These are phyloP conservation scores for Phytophthora boehmeriae DNA, from an alignment of 352 stramenopile species.

Conservation along the genomic window DNA sequence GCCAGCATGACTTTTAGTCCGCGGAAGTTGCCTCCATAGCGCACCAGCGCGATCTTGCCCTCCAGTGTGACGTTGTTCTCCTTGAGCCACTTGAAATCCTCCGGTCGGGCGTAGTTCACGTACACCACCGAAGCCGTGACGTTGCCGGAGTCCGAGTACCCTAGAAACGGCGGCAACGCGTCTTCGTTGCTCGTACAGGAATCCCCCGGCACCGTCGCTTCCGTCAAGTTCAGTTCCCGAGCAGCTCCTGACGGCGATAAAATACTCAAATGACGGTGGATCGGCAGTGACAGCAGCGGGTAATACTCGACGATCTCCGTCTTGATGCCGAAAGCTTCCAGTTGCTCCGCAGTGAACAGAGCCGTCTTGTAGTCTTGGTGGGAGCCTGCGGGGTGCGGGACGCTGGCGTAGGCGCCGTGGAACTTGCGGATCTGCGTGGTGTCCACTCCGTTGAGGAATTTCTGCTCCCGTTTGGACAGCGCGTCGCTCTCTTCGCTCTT, in stretches of 20 bases:
- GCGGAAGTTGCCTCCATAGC: constrained; percentile 62
- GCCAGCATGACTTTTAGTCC: constrained; percentile 72
- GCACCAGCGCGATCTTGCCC: constrained; percentile 65
- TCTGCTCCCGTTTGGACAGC: constrained; percentile 28
- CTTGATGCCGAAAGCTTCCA: constrained; percentile 56
- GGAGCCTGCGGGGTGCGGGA: constrained; percentile 42
- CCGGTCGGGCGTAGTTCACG: constrained; percentile 76
- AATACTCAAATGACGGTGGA: constrained; percentile 41
- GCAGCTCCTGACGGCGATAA: constrained; percentile 33
- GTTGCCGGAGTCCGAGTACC: constrained; percentile 71
- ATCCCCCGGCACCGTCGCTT: constrained; percentile 62
- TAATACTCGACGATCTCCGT: constrained; percentile 68
- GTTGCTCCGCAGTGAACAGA: constrained; percentile 54
- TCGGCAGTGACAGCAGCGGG: constrained; percentile 65
- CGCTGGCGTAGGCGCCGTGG: constrained; percentile 31
- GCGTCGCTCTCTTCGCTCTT: constrained; percentile 21
- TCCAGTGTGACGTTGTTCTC: constrained; percentile 48
- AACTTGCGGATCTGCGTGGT: constrained; percentile 32
- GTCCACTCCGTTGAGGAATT: constrained; percentile 31
- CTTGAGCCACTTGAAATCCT: constrained; percentile 46
- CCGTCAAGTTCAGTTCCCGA: constrained; percentile 54
- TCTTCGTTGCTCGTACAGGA: constrained; percentile 56
- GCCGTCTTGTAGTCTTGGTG: constrained; percentile 57
- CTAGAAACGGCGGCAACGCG: constrained; percentile 73
- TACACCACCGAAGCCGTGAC: constrained; percentile 75